Conservation (phyloP, 169 alveolate species). For the Eimeria maxima region DNA sequence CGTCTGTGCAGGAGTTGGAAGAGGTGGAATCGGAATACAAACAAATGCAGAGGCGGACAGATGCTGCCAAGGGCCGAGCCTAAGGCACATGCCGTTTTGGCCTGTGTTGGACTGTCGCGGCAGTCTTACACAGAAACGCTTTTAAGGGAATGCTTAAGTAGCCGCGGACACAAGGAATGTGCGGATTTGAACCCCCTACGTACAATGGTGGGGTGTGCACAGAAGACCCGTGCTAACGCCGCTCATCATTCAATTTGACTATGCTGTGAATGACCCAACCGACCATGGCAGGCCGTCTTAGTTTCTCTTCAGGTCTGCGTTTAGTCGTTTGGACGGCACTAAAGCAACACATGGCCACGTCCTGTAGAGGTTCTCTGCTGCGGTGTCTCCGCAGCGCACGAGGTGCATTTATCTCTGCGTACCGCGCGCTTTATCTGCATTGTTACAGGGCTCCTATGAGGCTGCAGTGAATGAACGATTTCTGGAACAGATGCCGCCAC, state of each 20-base stretch:
- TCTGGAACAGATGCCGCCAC: too few relatives aligned
- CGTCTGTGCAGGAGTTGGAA: slow-evolving; percentile 49
- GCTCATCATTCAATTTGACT: background rate
- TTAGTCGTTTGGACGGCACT: background rate
- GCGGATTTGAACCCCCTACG: background rate
- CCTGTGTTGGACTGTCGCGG: background rate
- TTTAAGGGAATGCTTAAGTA: background rate
- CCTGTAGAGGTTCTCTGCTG: background rate
- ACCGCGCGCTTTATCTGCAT: background rate
- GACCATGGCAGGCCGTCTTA: background rate
- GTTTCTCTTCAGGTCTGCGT: background rate
- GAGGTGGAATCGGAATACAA: slow-evolving; percentile 55
- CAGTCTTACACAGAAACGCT: background rate
- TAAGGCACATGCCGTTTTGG: background rate
- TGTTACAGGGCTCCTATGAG: background rate
- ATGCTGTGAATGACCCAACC: background rate
- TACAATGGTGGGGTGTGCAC: too few relatives aligned
- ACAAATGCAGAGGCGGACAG: slow-evolving; percentile 66
- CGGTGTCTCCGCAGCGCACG: background rate
- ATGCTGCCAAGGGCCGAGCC: slow-evolving; percentile 65
- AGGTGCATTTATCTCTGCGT: background rate
- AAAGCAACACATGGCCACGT: background rate
- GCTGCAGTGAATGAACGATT: background rate
- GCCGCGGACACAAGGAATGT: background rate
- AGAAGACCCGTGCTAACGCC: background rate